A percentile compares a stretch with the other conserved stretches of the same genome.
These are phyloP conservation scores for Leccinum subtestaceum DNA, from an alignment of 768 basidiomycete genomes.

Conservation along the genomic window DNA sequence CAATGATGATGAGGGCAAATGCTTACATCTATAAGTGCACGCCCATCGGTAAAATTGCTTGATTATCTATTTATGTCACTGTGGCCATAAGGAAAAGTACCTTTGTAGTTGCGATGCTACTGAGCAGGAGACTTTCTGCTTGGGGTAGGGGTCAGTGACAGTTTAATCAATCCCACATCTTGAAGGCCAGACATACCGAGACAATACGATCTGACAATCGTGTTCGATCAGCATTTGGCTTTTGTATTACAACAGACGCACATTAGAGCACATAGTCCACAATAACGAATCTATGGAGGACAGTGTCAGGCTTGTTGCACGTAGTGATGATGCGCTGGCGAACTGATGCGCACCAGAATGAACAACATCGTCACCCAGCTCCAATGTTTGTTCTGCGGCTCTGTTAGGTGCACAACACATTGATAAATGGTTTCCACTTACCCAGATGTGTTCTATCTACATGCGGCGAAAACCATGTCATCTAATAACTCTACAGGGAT, in stretches of 20 bases:
- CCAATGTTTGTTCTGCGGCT: neutral
- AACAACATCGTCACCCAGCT: constrained; percentile 1
- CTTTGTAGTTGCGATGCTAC: neutral
- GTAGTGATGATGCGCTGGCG: neutral
- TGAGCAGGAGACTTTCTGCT: neutral
- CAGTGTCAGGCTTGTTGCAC: neutral
- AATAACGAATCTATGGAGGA: neutral
- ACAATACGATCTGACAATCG: neutral
- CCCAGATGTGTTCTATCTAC: constrained; percentile 10
- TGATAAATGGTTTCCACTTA: neutral
- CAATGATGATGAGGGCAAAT: neutral
- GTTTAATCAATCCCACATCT: neutral
- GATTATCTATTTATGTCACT: too few relatives aligned
- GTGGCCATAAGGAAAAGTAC: neutral
- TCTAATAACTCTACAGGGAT: neutral
- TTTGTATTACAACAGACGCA: neutral
- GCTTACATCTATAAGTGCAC: neutral
- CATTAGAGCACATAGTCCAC: neutral
- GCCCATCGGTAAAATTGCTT: neutral
- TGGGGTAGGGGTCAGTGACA: neutral
- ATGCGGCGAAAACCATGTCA: neutral
- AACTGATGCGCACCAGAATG: neutral
- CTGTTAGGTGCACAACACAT: neutral
- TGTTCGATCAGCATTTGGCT: too few relatives aligned
- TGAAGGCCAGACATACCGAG: neutral